phyloP scores from a whole-genome alignment of 345 rosid species.

The Diplotaxis tenuifolia region DNA sequence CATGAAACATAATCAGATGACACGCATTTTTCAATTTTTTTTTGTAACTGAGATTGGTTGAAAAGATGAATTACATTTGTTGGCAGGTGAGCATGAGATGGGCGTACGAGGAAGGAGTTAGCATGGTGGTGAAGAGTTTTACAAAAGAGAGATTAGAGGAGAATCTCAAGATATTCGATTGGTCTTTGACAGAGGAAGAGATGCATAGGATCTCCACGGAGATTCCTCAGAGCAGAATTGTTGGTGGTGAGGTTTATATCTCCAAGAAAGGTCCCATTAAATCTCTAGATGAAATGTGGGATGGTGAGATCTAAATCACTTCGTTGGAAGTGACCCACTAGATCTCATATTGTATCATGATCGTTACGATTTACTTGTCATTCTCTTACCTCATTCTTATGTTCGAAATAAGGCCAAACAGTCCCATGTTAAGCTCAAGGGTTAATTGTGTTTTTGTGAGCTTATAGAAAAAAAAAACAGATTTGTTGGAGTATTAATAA shows the following conservation, averaged over 20 bases:
- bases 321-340: background rate
- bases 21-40: background rate
- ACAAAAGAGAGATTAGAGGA: conserved; percentile 52
- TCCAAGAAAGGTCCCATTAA: conserved; percentile 34
- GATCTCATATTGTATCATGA: background rate
- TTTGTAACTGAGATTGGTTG: background rate
- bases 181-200: conserved; percentile 55
- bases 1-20: background rate
- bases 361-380: no score
- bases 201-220: conserved; percentile 32
- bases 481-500: no score
- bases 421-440: background rate
- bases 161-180: conserved; percentile 57
- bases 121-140: conserved; percentile 58
- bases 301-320: conserved; percentile 32
- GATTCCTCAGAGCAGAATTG: conserved; percentile 49
- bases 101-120: conserved; percentile 54
- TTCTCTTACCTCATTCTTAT: no score
- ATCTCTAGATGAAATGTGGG: conserved; percentile 36
- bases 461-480: background rate
- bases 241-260: conserved; percentile 21
- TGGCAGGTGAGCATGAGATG: conserved; percentile 63
- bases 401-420: background rate
- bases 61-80: background rate
- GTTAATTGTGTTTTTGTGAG: background rate